Evolutionary conservation across 441 rosid genomes (phyloP).

Genomic region (Pelargonium australe): DNA sequence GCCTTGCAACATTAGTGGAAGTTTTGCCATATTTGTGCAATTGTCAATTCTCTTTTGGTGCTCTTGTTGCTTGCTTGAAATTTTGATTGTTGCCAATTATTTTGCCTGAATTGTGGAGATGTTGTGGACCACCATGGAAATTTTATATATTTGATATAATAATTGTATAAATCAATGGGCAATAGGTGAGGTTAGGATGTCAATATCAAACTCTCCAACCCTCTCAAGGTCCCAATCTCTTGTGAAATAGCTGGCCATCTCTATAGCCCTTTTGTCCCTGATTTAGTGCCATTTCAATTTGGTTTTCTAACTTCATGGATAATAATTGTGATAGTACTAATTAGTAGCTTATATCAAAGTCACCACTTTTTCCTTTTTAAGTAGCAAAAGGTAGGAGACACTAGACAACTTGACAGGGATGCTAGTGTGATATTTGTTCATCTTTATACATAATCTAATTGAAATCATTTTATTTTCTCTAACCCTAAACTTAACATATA

Average conservation of each 20-base stretch:
- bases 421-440: not conserved
- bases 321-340: not conserved
- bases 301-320: not conserved
- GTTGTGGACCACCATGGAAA: not conserved
- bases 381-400: not conserved
- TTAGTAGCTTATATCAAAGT: not conserved
- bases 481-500: too few species aligned
- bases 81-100: not conserved
- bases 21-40: slow-evolving; percentile 2
- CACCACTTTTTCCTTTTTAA: not conserved
- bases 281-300: not conserved
- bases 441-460: too few species aligned
- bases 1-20: not conserved
- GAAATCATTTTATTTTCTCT: not conserved
- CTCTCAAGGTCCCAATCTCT: not conserved
- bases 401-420: not conserved
- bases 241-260: slow-evolving; percentile 17
- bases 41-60: slow-evolving; percentile 1
- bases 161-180: not conserved
- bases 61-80: not conserved
- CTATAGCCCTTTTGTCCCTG: not conserved
- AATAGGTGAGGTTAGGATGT: slow-evolving; percentile 8
- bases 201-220: slow-evolving; percentile 11
- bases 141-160: not conserved
- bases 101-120: slow-evolving; percentile 13